These are phyloP conservation scores for Aspergillus luchuensis DNA, from an alignment of 2,329 filamentous ascomycete species.

Conservation along the genomic window DNA sequence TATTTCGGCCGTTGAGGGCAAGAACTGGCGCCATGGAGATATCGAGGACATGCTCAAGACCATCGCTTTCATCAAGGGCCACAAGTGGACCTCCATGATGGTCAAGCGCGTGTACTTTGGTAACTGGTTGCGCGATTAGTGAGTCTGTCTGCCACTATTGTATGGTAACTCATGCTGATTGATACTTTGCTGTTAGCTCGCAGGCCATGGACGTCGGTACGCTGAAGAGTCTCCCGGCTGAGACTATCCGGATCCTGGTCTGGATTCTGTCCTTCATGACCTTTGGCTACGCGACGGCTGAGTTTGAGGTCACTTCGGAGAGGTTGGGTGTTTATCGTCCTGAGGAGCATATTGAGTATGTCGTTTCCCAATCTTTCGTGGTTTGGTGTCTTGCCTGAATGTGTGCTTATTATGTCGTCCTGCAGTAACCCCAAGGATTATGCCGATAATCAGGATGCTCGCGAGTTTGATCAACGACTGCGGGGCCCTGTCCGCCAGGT, in stretches of 20 bases:
- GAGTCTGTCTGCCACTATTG: conserved; percentile 21
- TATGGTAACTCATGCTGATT: not conserved
- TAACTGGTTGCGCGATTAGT: conserved; percentile 83
- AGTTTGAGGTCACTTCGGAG: conserved; percentile 81
- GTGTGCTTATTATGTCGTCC: conserved; percentile 35
- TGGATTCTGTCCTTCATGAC: conserved; percentile 81
- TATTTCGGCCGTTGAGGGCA: conserved; percentile 53
- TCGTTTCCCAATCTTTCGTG: not conserved
- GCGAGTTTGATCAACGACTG: conserved; percentile 72
- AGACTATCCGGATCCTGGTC: conserved; percentile 75
- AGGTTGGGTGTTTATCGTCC: conserved; percentile 78
- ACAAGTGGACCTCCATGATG: conserved; percentile 81
- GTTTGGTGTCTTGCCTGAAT: not conserved
- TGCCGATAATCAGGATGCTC: conserved; percentile 81
- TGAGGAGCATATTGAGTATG: conserved; percentile 59
- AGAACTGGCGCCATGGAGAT: conserved; percentile 61
- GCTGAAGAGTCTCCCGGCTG: conserved; percentile 74
- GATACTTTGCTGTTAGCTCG: conserved; percentile 47
- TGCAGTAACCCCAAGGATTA: conserved; percentile 78
- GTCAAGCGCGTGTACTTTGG: conserved; percentile 80
- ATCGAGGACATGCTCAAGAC: conserved; percentile 82
- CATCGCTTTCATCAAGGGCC: conserved; percentile 73
- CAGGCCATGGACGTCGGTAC: conserved; percentile 81
- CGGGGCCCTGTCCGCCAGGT: conserved; percentile 73
- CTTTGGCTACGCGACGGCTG: conserved; percentile 81